These are phyloP conservation scores for Malus hybrid DNA, from an alignment of 331 rosid genomes.

Conservation along the genomic window DNA sequence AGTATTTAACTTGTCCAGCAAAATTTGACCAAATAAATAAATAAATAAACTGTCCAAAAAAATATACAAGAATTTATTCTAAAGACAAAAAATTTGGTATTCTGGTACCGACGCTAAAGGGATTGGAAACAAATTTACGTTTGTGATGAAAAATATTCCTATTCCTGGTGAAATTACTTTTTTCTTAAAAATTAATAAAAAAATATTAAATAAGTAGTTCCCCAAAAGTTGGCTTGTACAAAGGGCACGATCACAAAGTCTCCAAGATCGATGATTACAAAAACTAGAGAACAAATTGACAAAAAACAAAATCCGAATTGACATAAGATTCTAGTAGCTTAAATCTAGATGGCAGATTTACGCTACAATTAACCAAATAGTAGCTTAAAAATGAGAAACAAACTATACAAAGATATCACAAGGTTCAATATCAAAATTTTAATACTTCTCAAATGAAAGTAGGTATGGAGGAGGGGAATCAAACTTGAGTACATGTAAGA, in stretches of 20 bases:
- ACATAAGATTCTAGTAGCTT: background rate
- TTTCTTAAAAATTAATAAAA: no score
- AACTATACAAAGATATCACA: background rate
- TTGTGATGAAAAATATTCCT: background rate
- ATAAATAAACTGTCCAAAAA: no score
- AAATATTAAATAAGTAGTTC: background rate
- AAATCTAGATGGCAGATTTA: background rate
- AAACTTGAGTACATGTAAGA: no score
- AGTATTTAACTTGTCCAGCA: background rate
- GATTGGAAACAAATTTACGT: no score
- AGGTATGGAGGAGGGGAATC: background rate
- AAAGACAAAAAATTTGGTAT: background rate
- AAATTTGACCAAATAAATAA: no score
- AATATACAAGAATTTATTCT: background rate
- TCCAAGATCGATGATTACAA: background rate
- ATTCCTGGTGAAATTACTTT: background rate
- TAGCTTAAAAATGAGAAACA: background rate
- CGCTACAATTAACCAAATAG: background rate
- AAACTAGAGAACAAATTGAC: background rate
- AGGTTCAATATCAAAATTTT: background rate
- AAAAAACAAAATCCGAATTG: background rate
- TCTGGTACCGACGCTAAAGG: background rate
- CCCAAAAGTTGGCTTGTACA: background rate
- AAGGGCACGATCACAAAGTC: background rate
- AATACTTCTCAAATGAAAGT: background rate